Percentiles rank a stretch among this genome's conserved stretches.
Conservation (phyloP, 768 basidiomycete species). For the Xerocomellus dryophilus region DNA sequence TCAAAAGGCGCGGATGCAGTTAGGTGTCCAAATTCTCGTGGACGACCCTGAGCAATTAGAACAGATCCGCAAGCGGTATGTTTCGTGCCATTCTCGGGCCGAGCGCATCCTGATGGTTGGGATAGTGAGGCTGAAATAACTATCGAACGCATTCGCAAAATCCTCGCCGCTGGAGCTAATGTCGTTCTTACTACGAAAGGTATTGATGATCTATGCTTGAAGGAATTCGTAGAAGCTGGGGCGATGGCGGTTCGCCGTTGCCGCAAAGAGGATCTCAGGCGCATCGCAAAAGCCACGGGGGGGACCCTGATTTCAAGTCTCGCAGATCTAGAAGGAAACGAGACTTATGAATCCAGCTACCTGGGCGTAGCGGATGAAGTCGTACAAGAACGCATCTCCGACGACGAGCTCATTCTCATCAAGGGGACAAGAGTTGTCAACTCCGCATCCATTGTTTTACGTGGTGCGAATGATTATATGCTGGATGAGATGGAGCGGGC, state of each 20-base stretch:
- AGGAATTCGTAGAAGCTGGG: slow-evolving; percentile 98
- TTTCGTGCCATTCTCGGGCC: slow-evolving; percentile 1
- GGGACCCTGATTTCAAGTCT: slow-evolving; percentile 89
- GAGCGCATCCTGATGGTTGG: slow-evolving; percentile 9
- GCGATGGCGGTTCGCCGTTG: slow-evolving; percentile 98
- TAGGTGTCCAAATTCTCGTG: slow-evolving; percentile 95
- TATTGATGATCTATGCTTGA: slow-evolving; percentile 95
- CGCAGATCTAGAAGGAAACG: slow-evolving; percentile 96
- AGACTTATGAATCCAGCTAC: slow-evolving; percentile 90
- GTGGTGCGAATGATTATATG: slow-evolving; percentile 99
- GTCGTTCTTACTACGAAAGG: slow-evolving; percentile 97
- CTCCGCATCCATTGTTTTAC: slow-evolving; percentile 87
- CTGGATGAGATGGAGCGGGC: slow-evolving; percentile 99
- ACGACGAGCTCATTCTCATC: slow-evolving; percentile 95
- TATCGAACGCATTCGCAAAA: slow-evolving; percentile 92
- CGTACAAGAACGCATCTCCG: slow-evolving; percentile 94
- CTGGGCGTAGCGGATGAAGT: slow-evolving; percentile 96
- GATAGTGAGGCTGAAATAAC: slow-evolving; percentile 92
- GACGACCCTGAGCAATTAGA: slow-evolving; percentile 96
- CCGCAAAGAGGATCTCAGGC: slow-evolving; percentile 94
- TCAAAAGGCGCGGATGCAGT: slow-evolving; percentile 94
- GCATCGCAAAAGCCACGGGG: slow-evolving; percentile 96
- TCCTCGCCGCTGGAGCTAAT: slow-evolving; percentile 92
- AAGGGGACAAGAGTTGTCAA: slow-evolving; percentile 97
- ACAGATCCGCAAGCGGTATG: slow-evolving; percentile 88